A percentile compares a stretch with the other conserved stretches of the same genome.
phyloP scores from a whole-genome alignment of 371 early-diverging fungal genomes.

The Mycotypha africana region DNA sequence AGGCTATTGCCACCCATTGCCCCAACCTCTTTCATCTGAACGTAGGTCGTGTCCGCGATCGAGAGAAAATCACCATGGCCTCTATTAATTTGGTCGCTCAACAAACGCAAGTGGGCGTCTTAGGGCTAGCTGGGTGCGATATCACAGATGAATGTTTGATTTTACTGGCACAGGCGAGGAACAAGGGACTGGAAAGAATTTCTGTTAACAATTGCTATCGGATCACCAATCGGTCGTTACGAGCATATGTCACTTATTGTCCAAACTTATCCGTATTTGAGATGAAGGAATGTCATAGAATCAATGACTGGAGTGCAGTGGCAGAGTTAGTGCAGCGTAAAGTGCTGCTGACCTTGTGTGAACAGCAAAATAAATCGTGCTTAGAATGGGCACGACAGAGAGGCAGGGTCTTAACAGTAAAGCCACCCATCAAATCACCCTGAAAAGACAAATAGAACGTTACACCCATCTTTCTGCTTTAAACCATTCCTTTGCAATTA shows the following conservation, averaged over 20 bases:
- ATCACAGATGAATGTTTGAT: conserved; percentile 52
- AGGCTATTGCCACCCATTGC: conserved; percentile 40
- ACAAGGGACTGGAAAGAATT: conserved; percentile 42
- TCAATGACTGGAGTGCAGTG: conserved; percentile 39
- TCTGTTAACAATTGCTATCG: conserved; percentile 56
- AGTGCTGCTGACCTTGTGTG: conserved; percentile 38
- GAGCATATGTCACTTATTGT: conserved; percentile 40
- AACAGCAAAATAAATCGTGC: conserved; percentile 38
- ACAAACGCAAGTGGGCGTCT: conserved; percentile 41
- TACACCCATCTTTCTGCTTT: too few relatives aligned
- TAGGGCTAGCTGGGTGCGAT: conserved; percentile 56
- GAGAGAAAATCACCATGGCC: conserved; percentile 41
- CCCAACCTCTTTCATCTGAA: conserved; percentile 47
- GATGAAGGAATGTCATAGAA: conserved; percentile 52
- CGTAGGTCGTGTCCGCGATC: conserved; percentile 51
- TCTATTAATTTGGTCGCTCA: conserved; percentile 50
- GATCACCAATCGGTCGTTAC: conserved; percentile 45
- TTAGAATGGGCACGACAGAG: conserved; percentile 32
- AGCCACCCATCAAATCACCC: conserved; percentile 40
- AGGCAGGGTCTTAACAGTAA: conserved; percentile 25
- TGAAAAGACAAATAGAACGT: too few relatives aligned
- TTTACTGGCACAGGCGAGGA: conserved; percentile 42
- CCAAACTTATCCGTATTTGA: conserved; percentile 52
- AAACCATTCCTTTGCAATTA: too few relatives aligned
- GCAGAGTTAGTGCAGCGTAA: conserved; percentile 32